Evolutionary conservation across 1,284 basidiomycete genomes (phyloP), one percentile per base, ranked within the genome.

Genomic region (Cryptococcus hybrid): DNA sequence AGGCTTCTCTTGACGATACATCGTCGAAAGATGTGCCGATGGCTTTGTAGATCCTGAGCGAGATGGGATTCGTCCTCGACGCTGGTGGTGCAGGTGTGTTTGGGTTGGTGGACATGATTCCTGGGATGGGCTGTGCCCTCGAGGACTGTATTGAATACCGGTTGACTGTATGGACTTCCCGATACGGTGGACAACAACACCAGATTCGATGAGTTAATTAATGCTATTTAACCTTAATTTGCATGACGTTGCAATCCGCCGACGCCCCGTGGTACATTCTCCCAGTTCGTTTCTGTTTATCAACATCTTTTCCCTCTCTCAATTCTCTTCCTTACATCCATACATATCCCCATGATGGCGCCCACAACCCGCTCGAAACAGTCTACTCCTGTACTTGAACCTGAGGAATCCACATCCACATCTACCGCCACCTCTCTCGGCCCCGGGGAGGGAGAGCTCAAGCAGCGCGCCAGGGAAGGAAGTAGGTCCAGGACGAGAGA

Each of bases 1-100:
- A 81, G 0, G 91, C 92, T 61, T 92, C 88, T 42, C 83, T 81
- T 0, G 89, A 91, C 1, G 85, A 84, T 9, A 85, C 82, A 70
- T 94, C 91, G 52, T 92, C 87, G 64, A 90, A 93, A 45, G 76
- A 76, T 56, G 85, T 90, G 34, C 88, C 86, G 30, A 95, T 82
- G 55, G 95, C 86, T 75, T 95, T 95, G 78, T 90, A 92, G 15
- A 95, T 80, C n/a, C 91, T 83, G 5, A 89, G 78, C 15, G 88
- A 85, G 49, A 94, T 83, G 1, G 91, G 90, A 62, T 81, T 81
- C 50, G 77, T 69, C 43, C 73, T 59, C n/a, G 58, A 57, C 36
- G 66, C 55, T 7, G 68, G 63, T 3, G 71, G 64, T 0, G 63
- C 61, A 0, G 69, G 66, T 3, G 67, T 61, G 5, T 64, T 58